Percentiles rank a stretch among this genome's conserved stretches.
These are phyloP conservation scores for Aspergillus heteromorphus DNA, from an alignment of 495 filamentous ascomycete species.

Conservation along the genomic window DNA sequence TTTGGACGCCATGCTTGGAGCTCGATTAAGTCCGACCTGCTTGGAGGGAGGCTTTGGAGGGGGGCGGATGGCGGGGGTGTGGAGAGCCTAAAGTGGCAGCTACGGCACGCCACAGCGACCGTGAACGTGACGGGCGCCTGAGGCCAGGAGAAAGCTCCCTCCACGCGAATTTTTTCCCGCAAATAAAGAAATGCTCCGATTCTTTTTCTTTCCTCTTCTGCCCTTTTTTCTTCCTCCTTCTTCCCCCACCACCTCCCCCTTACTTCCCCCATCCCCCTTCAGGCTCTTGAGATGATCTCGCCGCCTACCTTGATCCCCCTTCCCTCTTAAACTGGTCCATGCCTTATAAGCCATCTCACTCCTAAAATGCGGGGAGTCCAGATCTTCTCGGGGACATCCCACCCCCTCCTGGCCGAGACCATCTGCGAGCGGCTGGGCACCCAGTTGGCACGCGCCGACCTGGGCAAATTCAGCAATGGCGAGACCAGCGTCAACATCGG, in stretches of 20 bases:
- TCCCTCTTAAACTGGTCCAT: slow-evolving; percentile 12
- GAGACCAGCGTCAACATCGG: slow-evolving; percentile 94
- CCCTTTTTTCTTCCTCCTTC: not conserved
- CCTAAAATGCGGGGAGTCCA: slow-evolving; percentile 58
- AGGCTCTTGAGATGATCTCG: slow-evolving; percentile 17
- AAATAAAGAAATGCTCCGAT: not conserved
- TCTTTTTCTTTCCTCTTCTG: slow-evolving; percentile 2
- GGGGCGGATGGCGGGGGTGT: too few relatives aligned
- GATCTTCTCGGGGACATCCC: slow-evolving; percentile 68
- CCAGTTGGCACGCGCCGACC: slow-evolving; percentile 55
- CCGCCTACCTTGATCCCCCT: slow-evolving; percentile 2
- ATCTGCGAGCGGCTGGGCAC: slow-evolving; percentile 71
- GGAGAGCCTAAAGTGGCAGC: too few relatives aligned
- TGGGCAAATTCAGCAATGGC: slow-evolving; percentile 77
- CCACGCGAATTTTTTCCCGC: not conserved
- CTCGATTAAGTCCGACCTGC: slow-evolving; percentile 41
- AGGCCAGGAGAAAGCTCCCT: too few relatives aligned
- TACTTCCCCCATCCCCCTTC: slow-evolving; percentile 8
- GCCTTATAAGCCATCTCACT: slow-evolving; percentile 10
- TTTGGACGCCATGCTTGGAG: slow-evolving; percentile 47
- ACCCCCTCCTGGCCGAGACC: slow-evolving; percentile 61
- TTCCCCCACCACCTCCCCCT: slow-evolving; percentile 12
- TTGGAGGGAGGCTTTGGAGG: slow-evolving; percentile 7
- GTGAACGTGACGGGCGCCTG: too few relatives aligned
- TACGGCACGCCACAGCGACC: slow-evolving; percentile 5